These are phyloP conservation scores for Phytopythium boreale DNA, from an alignment of 352 stramenopile genomes.

Conservation along the genomic window DNA sequence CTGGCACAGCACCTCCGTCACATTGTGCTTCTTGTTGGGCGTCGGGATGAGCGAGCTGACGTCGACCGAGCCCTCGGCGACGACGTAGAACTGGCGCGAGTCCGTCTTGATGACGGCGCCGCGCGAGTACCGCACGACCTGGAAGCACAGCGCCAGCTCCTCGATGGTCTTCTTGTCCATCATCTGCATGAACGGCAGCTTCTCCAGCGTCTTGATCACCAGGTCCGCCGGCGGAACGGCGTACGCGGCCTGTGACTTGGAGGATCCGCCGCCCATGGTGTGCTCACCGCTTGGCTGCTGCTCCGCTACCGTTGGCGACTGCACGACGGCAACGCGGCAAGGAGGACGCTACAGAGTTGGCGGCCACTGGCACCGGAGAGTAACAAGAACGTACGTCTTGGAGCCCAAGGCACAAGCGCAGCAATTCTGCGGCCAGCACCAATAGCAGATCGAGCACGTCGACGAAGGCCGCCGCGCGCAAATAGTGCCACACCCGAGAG, in stretches of 20 bases:
- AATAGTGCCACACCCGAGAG: background rate
- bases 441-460: too few relatives aligned
- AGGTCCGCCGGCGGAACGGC: slow-evolving; percentile 14
- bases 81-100: slow-evolving; percentile 48
- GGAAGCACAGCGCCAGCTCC: slow-evolving; percentile 61
- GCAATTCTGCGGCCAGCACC: too few relatives aligned
- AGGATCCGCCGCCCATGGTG: slow-evolving; percentile 14
- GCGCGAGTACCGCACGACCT: slow-evolving; percentile 37
- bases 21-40: slow-evolving; percentile 38
- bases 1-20: slow-evolving; percentile 57
- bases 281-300: too few relatives aligned
- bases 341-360: too few relatives aligned
- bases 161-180: slow-evolving; percentile 48
- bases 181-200: slow-evolving; percentile 63
- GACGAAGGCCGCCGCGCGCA: too few relatives aligned
- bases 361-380: background rate
- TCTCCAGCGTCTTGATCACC: slow-evolving; percentile 42
- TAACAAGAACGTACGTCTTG: background rate
- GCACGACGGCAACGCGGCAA: too few relatives aligned
- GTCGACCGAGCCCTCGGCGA: slow-evolving; percentile 52
- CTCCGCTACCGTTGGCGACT: too few relatives aligned
- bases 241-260: slow-evolving; percentile 7
- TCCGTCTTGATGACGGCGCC: slow-evolving; percentile 49
- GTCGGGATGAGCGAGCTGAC: slow-evolving; percentile 50
- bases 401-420: too few relatives aligned